Conservation (phyloP, 192 early-diverging fungal genomes). For the Phycomyces nitens region DNA sequence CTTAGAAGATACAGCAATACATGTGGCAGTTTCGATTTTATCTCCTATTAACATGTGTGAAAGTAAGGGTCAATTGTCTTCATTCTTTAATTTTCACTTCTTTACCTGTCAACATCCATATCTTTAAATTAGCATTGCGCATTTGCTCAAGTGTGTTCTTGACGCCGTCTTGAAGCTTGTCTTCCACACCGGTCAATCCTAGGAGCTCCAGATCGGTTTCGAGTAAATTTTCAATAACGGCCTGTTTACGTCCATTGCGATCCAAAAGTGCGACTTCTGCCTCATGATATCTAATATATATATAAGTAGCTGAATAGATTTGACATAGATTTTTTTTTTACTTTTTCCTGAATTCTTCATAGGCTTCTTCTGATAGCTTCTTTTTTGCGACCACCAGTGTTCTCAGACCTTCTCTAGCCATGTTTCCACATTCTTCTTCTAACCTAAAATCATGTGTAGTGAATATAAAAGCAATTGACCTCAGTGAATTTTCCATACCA, state of each 20-base stretch:
- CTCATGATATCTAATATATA: slow-evolving; percentile 48
- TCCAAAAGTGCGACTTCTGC: slow-evolving; percentile 72
- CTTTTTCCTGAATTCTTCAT: slow-evolving; percentile 58
- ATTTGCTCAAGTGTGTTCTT: slow-evolving; percentile 84
- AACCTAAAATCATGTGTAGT: slow-evolving; percentile 34
- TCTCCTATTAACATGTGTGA: slow-evolving; percentile 49
- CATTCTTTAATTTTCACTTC: not conserved
- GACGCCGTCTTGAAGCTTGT: slow-evolving; percentile 93
- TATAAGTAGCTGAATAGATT: not conserved
- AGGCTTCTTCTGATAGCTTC: slow-evolving; percentile 70
- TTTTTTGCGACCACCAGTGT: slow-evolving; percentile 94
- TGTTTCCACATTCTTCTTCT: slow-evolving; percentile 96
- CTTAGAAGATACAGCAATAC: slow-evolving; percentile 91
- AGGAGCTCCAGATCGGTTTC: slow-evolving; percentile 88
- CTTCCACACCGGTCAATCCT: slow-evolving; percentile 94
- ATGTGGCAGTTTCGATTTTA: slow-evolving; percentile 96
- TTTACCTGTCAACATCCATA: slow-evolving; percentile 94
- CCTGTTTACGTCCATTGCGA: slow-evolving; percentile 67
- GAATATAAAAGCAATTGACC: not conserved
- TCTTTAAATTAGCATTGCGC: slow-evolving; percentile 88
- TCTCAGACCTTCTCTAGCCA: slow-evolving; percentile 93
- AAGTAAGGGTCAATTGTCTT: not conserved
- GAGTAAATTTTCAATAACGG: slow-evolving; percentile 61
- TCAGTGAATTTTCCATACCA: slow-evolving; percentile 47
- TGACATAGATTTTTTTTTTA: slow-evolving; percentile 13